Evolutionary conservation across 805 yeast genomes (phyloP), one percentile per base, ranked within the genome.

Genomic region (Candida boidinii): DNA sequence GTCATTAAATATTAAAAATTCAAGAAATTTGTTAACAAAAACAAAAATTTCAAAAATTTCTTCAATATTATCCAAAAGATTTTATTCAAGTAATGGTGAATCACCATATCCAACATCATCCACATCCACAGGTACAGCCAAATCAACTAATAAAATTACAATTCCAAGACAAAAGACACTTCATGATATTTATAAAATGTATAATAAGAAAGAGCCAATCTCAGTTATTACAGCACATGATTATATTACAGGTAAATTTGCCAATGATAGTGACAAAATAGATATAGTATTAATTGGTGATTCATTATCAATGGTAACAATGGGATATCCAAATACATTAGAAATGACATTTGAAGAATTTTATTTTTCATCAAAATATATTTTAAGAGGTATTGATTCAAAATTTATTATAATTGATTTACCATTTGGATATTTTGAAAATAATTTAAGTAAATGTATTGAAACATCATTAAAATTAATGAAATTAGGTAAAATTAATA

Each of bases 231-330:
- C 98, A 0, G 94, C 95, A 0, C 86, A 90, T 53, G 97, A 90
- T 51, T 80, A 66, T 47, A 74, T 88, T 13, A 78, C 31, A 3
- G 86, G 75, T 1, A 60, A 60, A 17, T 63, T 77, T 49, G 87
- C 84, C 0, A 36, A 43, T 20, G 80, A 79, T 21, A 50, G 60
- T 13, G 73, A 88, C 1, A 68, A 70, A 1, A 66, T 73, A 2
- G 95, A 86, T 45, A 66, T 79, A 37, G 64, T 79, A 6, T 65
- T 90, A 2, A 78, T 90, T 4, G 98, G 98, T 3, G 98, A 90
- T 54, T 88, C 96, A 1, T 59, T 92, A 17, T 86, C 96, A 0
- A 90, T 87, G 96, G 88, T 84, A 1, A 70, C 94, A 0, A 65
- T 85, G 41, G 98, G 98, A 0, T 79, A 80, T 49, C 66, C 65